Base-by-base conservation (phyloP, 2,329 filamentous ascomycete species). In the Aphanocladium album region DNA sequence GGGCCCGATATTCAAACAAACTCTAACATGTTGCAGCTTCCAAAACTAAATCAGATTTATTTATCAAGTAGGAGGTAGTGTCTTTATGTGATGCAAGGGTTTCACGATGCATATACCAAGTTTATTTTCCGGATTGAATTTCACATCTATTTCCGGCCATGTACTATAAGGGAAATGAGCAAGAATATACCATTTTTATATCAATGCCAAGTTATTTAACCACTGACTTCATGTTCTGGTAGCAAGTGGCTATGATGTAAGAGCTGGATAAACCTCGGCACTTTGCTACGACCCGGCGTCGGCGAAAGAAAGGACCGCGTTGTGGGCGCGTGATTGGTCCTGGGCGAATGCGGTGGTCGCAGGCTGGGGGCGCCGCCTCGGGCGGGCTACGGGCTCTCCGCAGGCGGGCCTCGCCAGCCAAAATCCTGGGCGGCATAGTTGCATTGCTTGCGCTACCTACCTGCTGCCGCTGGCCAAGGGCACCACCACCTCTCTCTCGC, bases 291-390 rank as follows among this genome's bases (percentile, higher is more conserved):
- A 21, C 7, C 49, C 51, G 54, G 61, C 52, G 60, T 64, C 61
- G 64, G 60, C 53, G 41, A 60, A 63, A 64, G 35, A 55, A 37
- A 61, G 58, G 35, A 57, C 60, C 61, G 61, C 17, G 55, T 39
- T 37, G 53, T 30, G 56, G 46, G 41, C 39, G 57, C 45, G 49
- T 60, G 17, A 64, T 63, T 64, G 61, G 61, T 30, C 39, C 19
- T 43, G 11, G n/a, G 39, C 27, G 14, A 19, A 25, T 45, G 39
- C 37, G 43, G 43, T 12, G 11, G 51, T 30, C 35, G 37, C 46
- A 41, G 56, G 33, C 33, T 30, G 30, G 33, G 23, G 43, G 21
- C 27, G 43, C 43, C 54, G 27, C 41, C 41, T 37, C 43, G 43
- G 30, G 43, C 43, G 43, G 30, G 43, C 27, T 49, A 45, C 45